These are phyloP conservation scores for Kwoniella sp. DNA, from an alignment of 768 basidiomycete species.

Conservation along the genomic window DNA sequence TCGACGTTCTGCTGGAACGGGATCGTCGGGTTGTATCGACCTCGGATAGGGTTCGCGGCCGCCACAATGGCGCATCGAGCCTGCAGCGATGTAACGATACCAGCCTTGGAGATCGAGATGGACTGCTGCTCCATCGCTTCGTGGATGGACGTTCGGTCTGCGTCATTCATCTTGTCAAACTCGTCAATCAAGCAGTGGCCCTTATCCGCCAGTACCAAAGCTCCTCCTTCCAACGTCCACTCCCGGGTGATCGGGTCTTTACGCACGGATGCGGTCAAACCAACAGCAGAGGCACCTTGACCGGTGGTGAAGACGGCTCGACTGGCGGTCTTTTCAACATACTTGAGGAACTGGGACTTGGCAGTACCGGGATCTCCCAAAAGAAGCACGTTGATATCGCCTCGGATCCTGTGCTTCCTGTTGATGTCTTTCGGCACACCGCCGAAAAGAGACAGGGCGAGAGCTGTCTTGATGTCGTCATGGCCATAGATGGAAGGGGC, in stretches of 20 bases:
- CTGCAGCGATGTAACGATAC: constrained; percentile 96
- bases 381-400: constrained; percentile 93
- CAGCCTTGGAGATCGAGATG: constrained; percentile 98
- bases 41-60: constrained; percentile 94
- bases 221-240: constrained; percentile 98
- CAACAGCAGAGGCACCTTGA: constrained; percentile 95
- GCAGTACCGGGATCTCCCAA: constrained; percentile 98
- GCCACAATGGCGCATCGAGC: constrained; percentile 97
- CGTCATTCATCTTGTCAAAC: constrained; percentile 99
- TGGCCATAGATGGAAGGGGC: constrained; percentile 99
- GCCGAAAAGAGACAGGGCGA: constrained; percentile 90
- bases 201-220: constrained; percentile 96
- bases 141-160: constrained; percentile 95
- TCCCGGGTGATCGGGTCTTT: constrained; percentile 95
- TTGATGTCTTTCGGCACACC: constrained; percentile 95
- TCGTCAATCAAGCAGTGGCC: constrained; percentile 97
- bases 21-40: constrained; percentile 95
- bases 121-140: constrained; percentile 99
- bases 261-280: constrained; percentile 97
- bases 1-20: constrained; percentile 99
- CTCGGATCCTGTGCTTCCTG: constrained; percentile 89
- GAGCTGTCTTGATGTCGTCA: constrained; percentile 96
- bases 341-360: constrained; percentile 98
- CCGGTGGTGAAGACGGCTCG: constrained; percentile 97
- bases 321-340: constrained; percentile 97